Evolutionary conservation across 2,329 filamentous ascomycete species (phyloP).

Genomic region (Pseudocercospora cruenta): DNA sequence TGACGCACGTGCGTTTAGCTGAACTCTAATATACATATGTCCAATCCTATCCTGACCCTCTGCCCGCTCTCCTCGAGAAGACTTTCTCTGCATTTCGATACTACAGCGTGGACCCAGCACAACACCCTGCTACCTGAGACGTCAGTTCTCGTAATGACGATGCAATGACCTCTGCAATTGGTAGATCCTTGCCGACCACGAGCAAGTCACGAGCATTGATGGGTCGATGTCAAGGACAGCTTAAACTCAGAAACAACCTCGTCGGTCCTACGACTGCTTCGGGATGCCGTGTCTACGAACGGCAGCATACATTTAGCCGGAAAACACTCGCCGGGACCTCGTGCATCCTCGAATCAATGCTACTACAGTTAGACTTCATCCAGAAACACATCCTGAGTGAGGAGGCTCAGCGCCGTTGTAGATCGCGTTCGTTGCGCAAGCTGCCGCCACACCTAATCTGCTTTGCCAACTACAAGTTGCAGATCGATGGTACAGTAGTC

Average conservation of each 20-base stretch:
- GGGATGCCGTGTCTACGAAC: slow-evolving; percentile 8
- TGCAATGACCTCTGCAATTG: slow-evolving; percentile 6
- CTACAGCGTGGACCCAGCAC: slow-evolving; percentile 1
- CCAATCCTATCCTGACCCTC: slow-evolving; percentile 17
- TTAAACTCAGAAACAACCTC: slow-evolving; percentile 16
- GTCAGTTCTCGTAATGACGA: slow-evolving; percentile 21
- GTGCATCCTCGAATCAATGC: not conserved
- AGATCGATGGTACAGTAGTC: not conserved
- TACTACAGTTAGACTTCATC: not conserved
- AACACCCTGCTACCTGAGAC: slow-evolving; percentile 11
- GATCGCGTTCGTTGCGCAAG: slow-evolving; percentile 6
- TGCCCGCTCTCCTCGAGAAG: slow-evolving; percentile 14
- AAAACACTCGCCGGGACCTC: slow-evolving; percentile 14
- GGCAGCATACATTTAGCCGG: slow-evolving; percentile 7
- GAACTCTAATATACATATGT: slow-evolving; percentile 18
- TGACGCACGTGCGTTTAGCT: slow-evolving; percentile 12
- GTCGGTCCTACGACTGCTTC: not conserved
- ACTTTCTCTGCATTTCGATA: slow-evolving; percentile 9
- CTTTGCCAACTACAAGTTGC: not conserved
- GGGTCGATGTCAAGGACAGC: slow-evolving; percentile 7
- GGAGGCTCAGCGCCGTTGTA: slow-evolving; percentile 5
- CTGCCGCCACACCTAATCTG: slow-evolving; percentile 14
- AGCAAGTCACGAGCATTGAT: slow-evolving; percentile 18
- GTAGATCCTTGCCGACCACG: slow-evolving; percentile 19
- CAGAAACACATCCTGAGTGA: not conserved